Evolutionary conservation across 805 yeast genomes (phyloP), one percentile per base, ranked within the genome.

Genomic region (Metschnikowia lochheadii): DNA sequence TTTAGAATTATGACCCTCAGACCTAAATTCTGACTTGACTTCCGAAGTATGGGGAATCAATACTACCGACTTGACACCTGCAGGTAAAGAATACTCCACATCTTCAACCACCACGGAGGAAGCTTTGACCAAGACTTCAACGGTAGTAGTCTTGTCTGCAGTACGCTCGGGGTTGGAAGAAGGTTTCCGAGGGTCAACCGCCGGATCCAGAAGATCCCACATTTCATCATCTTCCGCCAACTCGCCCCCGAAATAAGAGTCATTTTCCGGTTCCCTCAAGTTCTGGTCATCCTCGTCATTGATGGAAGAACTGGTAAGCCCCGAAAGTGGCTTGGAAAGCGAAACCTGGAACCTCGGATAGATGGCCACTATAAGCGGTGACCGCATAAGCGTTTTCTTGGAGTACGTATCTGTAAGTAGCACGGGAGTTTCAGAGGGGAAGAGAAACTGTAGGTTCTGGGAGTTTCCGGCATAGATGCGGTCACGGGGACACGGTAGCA

Each of bases 231-330:
- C 67, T 29, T 64, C 73, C 39, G 70, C 75, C 54, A 63, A 62
- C 48, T 70, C 72, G 15, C 62, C 70, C 41, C 68, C 73, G 50
- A 65, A 61, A 53, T 68, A 76, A 1, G 76, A 72, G 50, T 73
- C 77, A 40, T 63, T 68, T 35, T 56, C 59, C 18, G 56, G 58
- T 2, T 69, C 66, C 5, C 67, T 59, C 41, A 69, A 48, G 18
- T 56, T 61, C 52, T 72, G 76, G 52, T 68, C 69, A 15, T 60
- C 62, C 47, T 70, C 77, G 38, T 72, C 77, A 49, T 70, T 68
- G 17, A 69, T 55, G 13, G 72, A 64, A 6, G 63, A 53, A 51
- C 68, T 65, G 13, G 67, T 45, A n/a, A 73, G 60, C 6, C 75
- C 76, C 10, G 59, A 44, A 13, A 68, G 62, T 3, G 68, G 65